Conservation (phyloP, 768 basidiomycete species). For the Leccinum variicolor region DNA sequence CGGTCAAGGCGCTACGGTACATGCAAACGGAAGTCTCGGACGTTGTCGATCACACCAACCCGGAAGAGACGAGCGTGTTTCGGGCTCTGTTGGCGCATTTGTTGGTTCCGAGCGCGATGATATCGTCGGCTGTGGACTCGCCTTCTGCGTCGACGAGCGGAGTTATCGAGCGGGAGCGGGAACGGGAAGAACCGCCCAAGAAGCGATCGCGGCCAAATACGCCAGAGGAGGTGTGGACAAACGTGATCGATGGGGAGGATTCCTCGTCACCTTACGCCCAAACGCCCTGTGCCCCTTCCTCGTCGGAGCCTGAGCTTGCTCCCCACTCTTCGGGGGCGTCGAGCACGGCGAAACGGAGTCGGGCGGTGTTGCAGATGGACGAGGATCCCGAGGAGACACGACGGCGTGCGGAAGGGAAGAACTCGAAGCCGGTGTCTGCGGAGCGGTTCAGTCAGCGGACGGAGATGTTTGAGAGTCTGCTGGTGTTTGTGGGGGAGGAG, state of each 20-base stretch:
- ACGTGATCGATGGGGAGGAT: constrained; percentile 34
- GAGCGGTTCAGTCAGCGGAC: constrained; percentile 61
- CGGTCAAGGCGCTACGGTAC: constrained; percentile 65
- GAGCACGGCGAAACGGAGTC: constrained; percentile 14
- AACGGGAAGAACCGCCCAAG: constrained; percentile 33
- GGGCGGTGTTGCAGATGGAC: constrained; percentile 24
- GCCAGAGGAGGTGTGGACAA: constrained; percentile 43
- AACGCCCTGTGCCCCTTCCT: not conserved
- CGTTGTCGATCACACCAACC: constrained; percentile 66
- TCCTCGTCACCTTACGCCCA: not conserved
- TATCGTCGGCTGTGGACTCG: not conserved
- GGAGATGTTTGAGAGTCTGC: constrained; percentile 63
- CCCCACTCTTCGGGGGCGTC: not conserved
- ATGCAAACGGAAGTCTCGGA: constrained; percentile 65
- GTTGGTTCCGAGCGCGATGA: constrained; percentile 37
- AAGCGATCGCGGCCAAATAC: constrained; percentile 46
- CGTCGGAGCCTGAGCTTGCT: not conserved
- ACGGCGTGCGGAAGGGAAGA: constrained; percentile 25
- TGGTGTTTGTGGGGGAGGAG: constrained; percentile 58
- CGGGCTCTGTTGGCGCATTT: constrained; percentile 65
- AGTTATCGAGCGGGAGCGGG: constrained; percentile 6
- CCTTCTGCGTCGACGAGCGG: not conserved
- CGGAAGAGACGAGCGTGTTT: constrained; percentile 59
- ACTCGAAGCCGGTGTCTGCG: constrained; percentile 33
- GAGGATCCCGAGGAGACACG: constrained; percentile 27